Evolutionary conservation across 2,329 filamentous ascomycete species (phyloP).

Genomic region (Pseudocercospora vitis): DNA sequence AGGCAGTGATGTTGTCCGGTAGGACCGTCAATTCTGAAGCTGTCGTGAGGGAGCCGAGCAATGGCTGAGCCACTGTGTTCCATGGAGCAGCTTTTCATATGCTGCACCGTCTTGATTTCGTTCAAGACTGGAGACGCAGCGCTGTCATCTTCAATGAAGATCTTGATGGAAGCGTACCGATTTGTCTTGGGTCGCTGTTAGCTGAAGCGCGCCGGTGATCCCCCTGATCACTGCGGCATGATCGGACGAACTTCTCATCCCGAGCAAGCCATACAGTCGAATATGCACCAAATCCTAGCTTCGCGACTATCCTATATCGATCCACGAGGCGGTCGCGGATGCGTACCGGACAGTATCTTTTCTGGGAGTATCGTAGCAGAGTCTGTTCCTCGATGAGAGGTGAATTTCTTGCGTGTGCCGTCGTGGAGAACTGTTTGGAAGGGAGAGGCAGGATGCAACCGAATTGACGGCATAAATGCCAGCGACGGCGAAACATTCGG

Average conservation of each 20-base stretch:
- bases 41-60: background rate
- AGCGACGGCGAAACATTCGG: too few species aligned
- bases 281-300: constrained; percentile 12
- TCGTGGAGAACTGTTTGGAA: background rate
- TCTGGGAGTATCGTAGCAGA: background rate
- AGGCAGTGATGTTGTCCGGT: background rate
- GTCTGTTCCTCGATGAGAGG: background rate
- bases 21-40: background rate
- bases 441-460: constrained; percentile 55
- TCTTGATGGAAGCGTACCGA: background rate
- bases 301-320: constrained; percentile 12
- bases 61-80: background rate
- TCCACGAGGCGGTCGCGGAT: background rate
- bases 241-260: constrained; percentile 4
- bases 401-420: background rate
- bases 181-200: background rate
- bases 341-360: background rate
- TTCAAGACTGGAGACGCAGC: background rate
- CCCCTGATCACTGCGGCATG: background rate
- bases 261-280: constrained; percentile 18
- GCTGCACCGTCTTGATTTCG: background rate
- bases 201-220: background rate
- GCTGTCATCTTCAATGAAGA: background rate
- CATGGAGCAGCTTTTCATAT: background rate
- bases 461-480: background rate